Evolutionary conservation across 495 filamentous ascomycete species (phyloP).

Genomic region (Penicillium paxilli): DNA sequence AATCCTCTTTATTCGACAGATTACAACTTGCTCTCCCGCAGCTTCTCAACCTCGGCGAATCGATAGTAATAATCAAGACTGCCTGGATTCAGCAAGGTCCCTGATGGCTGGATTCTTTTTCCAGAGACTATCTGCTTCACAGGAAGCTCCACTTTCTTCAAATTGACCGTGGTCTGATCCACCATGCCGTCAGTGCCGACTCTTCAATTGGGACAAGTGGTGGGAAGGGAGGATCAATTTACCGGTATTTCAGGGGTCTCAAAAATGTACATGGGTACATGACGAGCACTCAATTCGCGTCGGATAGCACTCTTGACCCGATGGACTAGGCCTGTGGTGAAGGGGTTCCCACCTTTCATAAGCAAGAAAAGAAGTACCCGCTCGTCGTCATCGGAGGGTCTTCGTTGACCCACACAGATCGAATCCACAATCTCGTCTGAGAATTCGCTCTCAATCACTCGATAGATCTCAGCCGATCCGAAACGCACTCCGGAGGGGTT

Average conservation of each 20-base stretch:
- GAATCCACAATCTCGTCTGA: conserved; percentile 60
- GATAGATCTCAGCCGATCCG: conserved; percentile 77
- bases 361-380: conserved; percentile 44
- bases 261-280: conserved; percentile 78
- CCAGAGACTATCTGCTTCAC: conserved; percentile 85
- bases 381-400: conserved; percentile 69
- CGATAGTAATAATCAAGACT: conserved; percentile 76
- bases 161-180: conserved; percentile 71
- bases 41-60: conserved; percentile 74
- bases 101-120: conserved; percentile 69
- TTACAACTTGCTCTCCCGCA: conserved; percentile 36
- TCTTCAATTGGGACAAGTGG: conserved; percentile 6
- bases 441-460: conserved; percentile 68
- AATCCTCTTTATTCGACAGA: too few relatives aligned
- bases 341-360: conserved; percentile 50
- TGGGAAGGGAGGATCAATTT: conserved; percentile 32
- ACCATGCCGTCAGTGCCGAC: neutral
- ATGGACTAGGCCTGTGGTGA: conserved; percentile 55
- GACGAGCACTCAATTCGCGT: conserved; percentile 63
- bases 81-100: conserved; percentile 74
- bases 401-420: conserved; percentile 73
- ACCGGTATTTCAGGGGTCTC: conserved; percentile 80
- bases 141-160: conserved; percentile 83
- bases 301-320: conserved; percentile 63
- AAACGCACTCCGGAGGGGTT: conserved; percentile 80